Conservation (phyloP, 768 basidiomycete species). For the Tricholoma sp. region DNA sequence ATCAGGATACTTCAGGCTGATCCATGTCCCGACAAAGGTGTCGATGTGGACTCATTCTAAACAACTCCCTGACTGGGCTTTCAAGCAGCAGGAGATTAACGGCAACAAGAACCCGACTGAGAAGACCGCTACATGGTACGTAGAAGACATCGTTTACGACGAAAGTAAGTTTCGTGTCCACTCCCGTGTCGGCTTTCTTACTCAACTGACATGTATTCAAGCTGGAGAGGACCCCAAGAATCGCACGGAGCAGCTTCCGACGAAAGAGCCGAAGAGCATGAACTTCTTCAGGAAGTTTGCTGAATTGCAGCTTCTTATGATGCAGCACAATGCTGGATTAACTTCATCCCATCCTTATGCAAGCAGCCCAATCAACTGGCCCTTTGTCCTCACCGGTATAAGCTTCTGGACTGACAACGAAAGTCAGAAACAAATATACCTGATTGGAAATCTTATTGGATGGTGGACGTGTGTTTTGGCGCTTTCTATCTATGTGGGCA, state of each 20-base stretch:
- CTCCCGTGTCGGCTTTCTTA: background rate
- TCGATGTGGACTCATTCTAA: slow-evolving; percentile 89
- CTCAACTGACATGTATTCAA: slow-evolving; percentile 19
- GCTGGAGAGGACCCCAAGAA: slow-evolving; percentile 52
- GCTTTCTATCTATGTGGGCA: slow-evolving; percentile 83
- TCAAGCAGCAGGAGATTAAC: slow-evolving; percentile 96
- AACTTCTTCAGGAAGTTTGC: slow-evolving; percentile 94
- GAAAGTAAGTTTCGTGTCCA: slow-evolving; percentile 46
- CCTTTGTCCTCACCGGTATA: slow-evolving; percentile 92
- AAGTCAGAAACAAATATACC: slow-evolving; percentile 87
- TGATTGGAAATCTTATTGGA: slow-evolving; percentile 89
- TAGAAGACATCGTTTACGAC: slow-evolving; percentile 73
- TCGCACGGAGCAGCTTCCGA: slow-evolving; percentile 43
- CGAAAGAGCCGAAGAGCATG: slow-evolving; percentile 72
- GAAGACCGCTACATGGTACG: slow-evolving; percentile 82
- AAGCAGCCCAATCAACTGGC: slow-evolving; percentile 95
- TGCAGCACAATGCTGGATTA: slow-evolving; percentile 98
- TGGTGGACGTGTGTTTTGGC: slow-evolving; percentile 94
- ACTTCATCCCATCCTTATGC: slow-evolving; percentile 98
- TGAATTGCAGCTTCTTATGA: slow-evolving; percentile 91
- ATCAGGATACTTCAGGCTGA: slow-evolving; percentile 85
- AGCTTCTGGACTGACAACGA: slow-evolving; percentile 96
- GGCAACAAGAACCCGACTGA: slow-evolving; percentile 91
- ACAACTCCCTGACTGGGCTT: slow-evolving; percentile 93
- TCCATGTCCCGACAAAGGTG: slow-evolving; percentile 87